Evolutionary conservation across 306 rosid genomes (phyloP).

Genomic region (Prunus armeniaca): DNA sequence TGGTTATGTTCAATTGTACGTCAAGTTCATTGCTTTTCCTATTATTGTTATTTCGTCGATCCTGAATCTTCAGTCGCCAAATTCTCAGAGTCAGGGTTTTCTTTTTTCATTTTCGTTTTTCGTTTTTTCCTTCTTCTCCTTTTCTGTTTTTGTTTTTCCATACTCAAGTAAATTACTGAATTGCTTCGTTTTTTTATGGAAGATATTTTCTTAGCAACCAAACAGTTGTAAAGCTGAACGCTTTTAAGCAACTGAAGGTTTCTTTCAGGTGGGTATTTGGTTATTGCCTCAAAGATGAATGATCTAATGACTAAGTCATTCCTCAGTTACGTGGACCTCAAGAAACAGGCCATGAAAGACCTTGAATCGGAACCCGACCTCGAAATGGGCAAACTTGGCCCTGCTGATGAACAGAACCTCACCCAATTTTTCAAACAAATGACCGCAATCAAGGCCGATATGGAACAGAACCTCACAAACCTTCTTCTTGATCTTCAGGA

Average conservation of each 20-base stretch:
- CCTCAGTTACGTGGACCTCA: conserved; percentile 12
- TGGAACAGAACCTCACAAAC: conserved; percentile 17
- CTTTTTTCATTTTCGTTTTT: background rate
- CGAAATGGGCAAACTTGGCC: conserved; percentile 17
- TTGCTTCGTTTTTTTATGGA: background rate
- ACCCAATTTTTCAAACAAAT: conserved; percentile 6
- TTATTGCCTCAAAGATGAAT: conserved; percentile 5
- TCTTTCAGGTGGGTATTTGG: background rate
- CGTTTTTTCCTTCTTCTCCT: background rate
- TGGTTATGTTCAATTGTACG: conserved; percentile 89
- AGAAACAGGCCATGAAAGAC: conserved; percentile 20
- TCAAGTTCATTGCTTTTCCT: background rate
- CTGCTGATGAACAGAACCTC: conserved; percentile 21
- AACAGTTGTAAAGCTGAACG: background rate
- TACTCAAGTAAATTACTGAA: background rate
- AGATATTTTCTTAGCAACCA: background rate
- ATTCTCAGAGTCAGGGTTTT: background rate
- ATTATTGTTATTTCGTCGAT: background rate
- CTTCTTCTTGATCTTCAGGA: conserved; percentile 22
- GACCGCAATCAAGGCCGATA: background rate
- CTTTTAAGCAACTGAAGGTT: background rate
- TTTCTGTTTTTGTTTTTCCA: no score
- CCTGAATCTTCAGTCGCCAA: background rate
- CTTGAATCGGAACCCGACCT: background rate
- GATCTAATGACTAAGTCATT: conserved; percentile 26